Conservation (phyloP, 768 basidiomycete species). For the Leccinum barrowsii region DNA sequence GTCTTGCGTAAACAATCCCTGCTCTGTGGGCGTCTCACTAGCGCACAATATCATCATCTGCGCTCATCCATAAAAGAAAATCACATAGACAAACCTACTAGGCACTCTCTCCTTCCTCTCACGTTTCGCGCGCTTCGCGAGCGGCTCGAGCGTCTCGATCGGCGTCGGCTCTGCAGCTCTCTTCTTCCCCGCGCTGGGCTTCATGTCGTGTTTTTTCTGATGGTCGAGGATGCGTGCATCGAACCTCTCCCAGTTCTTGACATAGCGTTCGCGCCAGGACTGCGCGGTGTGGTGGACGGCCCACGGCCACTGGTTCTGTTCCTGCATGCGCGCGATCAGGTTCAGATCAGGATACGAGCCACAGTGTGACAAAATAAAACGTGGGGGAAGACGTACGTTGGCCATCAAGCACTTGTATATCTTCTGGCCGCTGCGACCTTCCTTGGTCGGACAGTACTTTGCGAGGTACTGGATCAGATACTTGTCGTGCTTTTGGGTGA, state of each 20-base stretch:
- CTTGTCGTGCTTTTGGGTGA: conserved; percentile 39
- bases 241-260: conserved; percentile 40
- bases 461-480: conserved; percentile 48
- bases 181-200: conserved; percentile 4
- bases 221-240: conserved; percentile 41
- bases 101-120: not conserved
- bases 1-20: not conserved
- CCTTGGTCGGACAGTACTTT: conserved; percentile 36
- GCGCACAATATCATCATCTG: not conserved
- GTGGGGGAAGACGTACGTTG: conserved; percentile 40
- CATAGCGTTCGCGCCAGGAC: conserved; percentile 66
- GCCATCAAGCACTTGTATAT: conserved; percentile 42
- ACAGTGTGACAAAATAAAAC: not conserved
- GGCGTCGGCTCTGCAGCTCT: not conserved
- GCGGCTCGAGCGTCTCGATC: not conserved
- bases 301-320: conserved; percentile 47
- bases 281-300: conserved; percentile 47
- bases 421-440: conserved; percentile 44
- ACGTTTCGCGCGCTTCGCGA: conserved; percentile 10
- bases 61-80: not conserved
- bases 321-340: conserved; percentile 27
- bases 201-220: conserved; percentile 31
- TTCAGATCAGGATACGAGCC: not conserved
- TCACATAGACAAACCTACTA: conserved; percentile 4
- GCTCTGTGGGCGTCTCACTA: conserved; percentile 8